Evolutionary conservation across 2,329 filamentous ascomycete genomes (phyloP), one percentile per base, ranked within the genome.

Genomic region (Blastomyces percursus): DNA sequence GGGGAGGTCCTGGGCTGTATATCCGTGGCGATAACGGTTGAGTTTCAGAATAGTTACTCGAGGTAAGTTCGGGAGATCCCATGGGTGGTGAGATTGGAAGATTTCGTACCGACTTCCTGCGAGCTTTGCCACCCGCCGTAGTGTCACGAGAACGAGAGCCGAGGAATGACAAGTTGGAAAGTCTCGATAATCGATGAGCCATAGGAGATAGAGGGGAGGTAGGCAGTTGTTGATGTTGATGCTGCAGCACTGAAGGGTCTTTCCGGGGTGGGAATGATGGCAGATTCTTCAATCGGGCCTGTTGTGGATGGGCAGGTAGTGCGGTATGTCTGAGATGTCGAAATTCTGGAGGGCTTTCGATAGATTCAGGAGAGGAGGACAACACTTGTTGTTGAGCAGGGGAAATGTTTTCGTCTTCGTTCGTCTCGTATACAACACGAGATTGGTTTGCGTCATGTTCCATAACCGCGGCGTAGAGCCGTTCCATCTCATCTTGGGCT

Each of bases 401-500:
- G 66, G 63, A 35, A 63, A 58, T 14, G 68, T 63, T 2, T 66
- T 64, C 38, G 35, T 61, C 27, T 19, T 61, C 51, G 44, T 62
- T 63, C 14, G 66, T 62, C 56, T 69, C 62, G 27, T 70, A 65
- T 7, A 69, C 54, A 12, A 64, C 67, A 0, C 71, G 67, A 16
- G 71, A 69, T 64, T 79, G 81, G 66, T 78, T 76, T 55, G 80
- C 81, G 66, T 96, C 92, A 69, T 96, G 89, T 74, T 91, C 90
- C 86, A 96, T 88, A 66, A 96, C 92, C 68, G 91, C 88, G 65
- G 87, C 91, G 76, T 96, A 97, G 73, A 97, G 86, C 69, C 90
- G 86, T 74, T 96, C 91, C 75, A 96, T 86, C 73, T 96, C 89
- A 67, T 87, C 81, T 74, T 94, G 86, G 66, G 90, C 86, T 78